Evolutionary conservation across 192 early-diverging fungal species (phyloP).

Genomic region (Linnemannia zychae): DNA sequence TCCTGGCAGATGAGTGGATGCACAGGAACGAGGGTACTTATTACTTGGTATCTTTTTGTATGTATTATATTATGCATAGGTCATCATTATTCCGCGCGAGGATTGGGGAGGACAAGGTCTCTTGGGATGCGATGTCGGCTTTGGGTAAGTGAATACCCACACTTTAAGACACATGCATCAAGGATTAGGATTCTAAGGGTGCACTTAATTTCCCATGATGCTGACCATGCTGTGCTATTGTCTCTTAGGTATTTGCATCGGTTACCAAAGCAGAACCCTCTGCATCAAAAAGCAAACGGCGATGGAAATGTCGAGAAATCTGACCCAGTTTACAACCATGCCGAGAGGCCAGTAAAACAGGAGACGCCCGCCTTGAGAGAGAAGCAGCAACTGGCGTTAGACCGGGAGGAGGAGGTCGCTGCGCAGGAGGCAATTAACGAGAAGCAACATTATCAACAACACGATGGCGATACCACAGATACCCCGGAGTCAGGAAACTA

Average conservation of each 20-base stretch:
- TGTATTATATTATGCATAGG: slow-evolving; percentile 46
- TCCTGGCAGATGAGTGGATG: neutral
- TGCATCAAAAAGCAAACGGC: neutral
- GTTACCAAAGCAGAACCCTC: neutral
- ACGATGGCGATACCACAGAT: neutral
- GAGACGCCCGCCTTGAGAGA: neutral
- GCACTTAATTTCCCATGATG: too few species aligned
- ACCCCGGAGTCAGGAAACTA: neutral
- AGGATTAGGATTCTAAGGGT: too few species aligned
- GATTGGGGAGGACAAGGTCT: slow-evolving; percentile 79
- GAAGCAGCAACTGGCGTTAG: neutral
- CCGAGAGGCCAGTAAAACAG: neutral
- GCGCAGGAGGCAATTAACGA: neutral
- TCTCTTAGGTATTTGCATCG: slow-evolving; percentile 18
- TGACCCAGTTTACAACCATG: neutral
- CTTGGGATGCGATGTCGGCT: slow-evolving; percentile 81
- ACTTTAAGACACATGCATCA: too few species aligned
- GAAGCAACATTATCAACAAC: neutral
- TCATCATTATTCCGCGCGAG: slow-evolving; percentile 72
- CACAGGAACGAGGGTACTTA: neutral
- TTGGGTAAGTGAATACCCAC: slow-evolving; percentile 66
- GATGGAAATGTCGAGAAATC: neutral
- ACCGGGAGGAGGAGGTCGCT: neutral
- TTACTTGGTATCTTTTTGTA: neutral
- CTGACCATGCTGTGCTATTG: neutral